Evolutionary conservation across 352 stramenopile genomes (phyloP).

Genomic region (Phytophthora uliginosa): DNA sequence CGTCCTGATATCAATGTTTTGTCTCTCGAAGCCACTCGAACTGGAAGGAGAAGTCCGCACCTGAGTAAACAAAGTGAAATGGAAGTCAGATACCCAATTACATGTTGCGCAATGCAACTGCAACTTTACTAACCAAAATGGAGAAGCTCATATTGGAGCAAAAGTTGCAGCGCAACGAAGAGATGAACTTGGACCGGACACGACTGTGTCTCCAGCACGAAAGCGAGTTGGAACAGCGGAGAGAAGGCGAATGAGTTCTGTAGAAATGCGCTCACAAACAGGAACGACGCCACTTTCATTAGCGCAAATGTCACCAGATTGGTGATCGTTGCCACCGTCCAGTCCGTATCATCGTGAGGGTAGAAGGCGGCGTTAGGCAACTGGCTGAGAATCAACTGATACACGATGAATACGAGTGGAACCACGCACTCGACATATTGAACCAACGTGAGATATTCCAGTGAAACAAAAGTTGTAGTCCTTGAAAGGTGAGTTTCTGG

Average conservation of each 20-base stretch:
- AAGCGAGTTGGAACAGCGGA: conserved; percentile 41
- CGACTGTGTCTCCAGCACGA: conserved; percentile 47
- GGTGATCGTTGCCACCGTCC: not conserved
- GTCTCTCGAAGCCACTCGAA: not conserved
- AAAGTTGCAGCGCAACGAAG: not conserved
- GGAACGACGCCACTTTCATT: conserved; percentile 43
- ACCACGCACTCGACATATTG: conserved; percentile 45
- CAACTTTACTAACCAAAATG: conserved; percentile 16
- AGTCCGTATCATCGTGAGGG: not conserved
- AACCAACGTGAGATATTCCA: conserved; percentile 36
- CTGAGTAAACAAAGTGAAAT: not conserved
- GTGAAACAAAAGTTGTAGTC: conserved; percentile 36
- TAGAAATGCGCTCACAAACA: conserved; percentile 31
- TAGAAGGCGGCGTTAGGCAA: conserved; percentile 42
- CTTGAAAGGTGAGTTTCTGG: conserved; percentile 5
- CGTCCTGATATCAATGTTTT: not conserved
- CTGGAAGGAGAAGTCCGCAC: not conserved
- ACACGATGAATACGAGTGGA: conserved; percentile 32
- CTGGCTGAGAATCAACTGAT: conserved; percentile 35
- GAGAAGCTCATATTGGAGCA: conserved; percentile 26
- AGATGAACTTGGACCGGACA: conserved; percentile 8
- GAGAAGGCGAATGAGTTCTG: conserved; percentile 39
- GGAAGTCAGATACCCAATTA: not conserved
- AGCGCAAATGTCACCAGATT: conserved; percentile 27
- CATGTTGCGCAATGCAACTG: not conserved